Evolutionary conservation across 352 stramenopile genomes (phyloP).

Genomic region (Pythium guiyangense): DNA sequence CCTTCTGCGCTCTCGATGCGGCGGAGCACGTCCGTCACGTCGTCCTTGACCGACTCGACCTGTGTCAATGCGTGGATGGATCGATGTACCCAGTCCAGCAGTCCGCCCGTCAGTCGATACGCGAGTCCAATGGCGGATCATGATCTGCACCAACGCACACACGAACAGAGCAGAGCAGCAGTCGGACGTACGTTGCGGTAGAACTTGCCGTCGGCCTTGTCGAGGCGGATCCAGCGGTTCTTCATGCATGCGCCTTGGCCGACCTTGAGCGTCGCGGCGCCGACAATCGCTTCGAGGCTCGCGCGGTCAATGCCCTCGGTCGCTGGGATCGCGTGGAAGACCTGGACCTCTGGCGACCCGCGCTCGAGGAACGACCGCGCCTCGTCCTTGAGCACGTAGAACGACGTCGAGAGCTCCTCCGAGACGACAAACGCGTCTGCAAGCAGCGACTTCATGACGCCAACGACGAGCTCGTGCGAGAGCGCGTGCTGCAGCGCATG

Average conservation of each 20-base stretch:
- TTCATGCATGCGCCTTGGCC: constrained; percentile 97
- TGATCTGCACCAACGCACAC: too few species aligned
- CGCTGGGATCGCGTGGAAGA: constrained; percentile 78
- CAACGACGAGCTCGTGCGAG: constrained; percentile 92
- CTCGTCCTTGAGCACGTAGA: constrained; percentile 93
- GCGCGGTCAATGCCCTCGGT: constrained; percentile 67
- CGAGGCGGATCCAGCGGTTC: constrained; percentile 96
- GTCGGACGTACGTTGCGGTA: constrained; percentile 54
- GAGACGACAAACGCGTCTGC: constrained; percentile 91
- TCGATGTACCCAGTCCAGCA: background rate
- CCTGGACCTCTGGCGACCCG: constrained; percentile 79
- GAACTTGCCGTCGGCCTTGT: constrained; percentile 88
- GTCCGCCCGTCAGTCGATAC: too few species aligned
- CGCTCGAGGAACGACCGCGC: constrained; percentile 66
- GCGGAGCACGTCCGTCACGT: constrained; percentile 81
- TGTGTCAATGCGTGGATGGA: too few species aligned
- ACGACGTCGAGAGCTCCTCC: constrained; percentile 76
- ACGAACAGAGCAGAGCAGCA: constrained; percentile 13
- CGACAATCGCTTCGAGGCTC: constrained; percentile 79
- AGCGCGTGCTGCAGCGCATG: constrained; percentile 74
- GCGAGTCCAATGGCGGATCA: too few species aligned
- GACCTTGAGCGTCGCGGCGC: constrained; percentile 90
- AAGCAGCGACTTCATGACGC: constrained; percentile 94
- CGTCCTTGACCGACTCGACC: constrained; percentile 58
- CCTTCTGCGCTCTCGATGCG: constrained; percentile 63